A percentile compares a stretch with the other conserved stretches of the same genome.
phyloP scores from a whole-genome alignment of 1,284 basidiomycete species.

The Chalciporus sp. region DNA sequence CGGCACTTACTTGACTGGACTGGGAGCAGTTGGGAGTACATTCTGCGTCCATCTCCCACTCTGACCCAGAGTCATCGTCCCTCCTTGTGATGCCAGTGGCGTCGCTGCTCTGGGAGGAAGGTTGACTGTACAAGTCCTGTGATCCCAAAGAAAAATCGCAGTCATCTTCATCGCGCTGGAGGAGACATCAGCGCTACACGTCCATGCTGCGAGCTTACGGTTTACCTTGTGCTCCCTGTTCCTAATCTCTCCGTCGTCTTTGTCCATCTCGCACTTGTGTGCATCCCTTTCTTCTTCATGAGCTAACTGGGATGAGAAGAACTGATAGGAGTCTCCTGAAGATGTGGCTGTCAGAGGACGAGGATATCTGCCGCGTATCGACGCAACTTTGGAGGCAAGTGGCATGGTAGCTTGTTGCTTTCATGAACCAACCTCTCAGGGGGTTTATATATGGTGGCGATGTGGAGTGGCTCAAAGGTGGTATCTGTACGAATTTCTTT shows the following conservation, averaged over 20 bases:
- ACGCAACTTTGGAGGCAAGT: not conserved
- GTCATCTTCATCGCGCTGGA: constrained; percentile 11
- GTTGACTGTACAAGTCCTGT: constrained; percentile 6
- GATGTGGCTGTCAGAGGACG: constrained; percentile 11
- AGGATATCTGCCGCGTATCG: constrained; percentile 5
- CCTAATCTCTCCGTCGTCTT: constrained; percentile 4
- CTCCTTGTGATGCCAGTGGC: not conserved
- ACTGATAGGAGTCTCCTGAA: constrained; percentile 4
- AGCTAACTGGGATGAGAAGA: constrained; percentile 12
- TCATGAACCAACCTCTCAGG: not conserved
- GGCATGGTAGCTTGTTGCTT: not conserved
- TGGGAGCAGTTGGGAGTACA: not conserved
- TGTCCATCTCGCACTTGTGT: constrained; percentile 3
- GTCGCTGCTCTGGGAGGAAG: constrained; percentile 7
- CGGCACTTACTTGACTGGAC: not conserved
- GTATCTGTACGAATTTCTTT: not conserved
- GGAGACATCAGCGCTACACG: not conserved
- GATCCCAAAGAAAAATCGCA: constrained; percentile 8
- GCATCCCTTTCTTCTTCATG: constrained; percentile 6
- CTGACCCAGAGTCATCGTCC: not conserved
- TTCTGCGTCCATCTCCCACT: not conserved
- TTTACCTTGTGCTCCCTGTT: constrained; percentile 7
- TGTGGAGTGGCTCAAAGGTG: not conserved
- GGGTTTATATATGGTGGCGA: not conserved
- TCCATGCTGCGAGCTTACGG: not conserved